Evolutionary conservation across 441 rosid species (phyloP).

Genomic region (Arabidopsis lyrata): DNA sequence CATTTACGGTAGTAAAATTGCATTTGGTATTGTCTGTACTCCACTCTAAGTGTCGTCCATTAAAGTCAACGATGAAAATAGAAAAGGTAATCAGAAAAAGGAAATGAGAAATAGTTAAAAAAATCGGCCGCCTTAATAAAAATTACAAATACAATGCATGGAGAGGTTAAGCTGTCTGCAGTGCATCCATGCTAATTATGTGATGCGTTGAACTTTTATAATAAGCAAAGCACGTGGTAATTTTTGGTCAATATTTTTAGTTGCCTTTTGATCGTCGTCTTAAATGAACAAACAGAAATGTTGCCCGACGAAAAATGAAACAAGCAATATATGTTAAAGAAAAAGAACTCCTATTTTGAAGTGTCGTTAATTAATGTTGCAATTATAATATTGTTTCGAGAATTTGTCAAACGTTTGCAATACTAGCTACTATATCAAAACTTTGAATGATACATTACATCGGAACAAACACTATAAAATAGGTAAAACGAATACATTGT

Average conservation of each 20-base stretch:
- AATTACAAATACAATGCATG: constrained; percentile 30
- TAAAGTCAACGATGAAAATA: background rate
- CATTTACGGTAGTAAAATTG: constrained; percentile 15
- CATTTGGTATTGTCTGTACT: constrained; percentile 26
- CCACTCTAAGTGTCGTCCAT: background rate
- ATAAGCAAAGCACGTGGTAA: constrained; percentile 10
- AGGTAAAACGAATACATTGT: background rate
- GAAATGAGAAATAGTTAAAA: background rate
- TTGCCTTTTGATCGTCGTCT: background rate
- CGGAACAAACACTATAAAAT: background rate
- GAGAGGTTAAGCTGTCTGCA: background rate
- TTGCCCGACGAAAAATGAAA: background rate
- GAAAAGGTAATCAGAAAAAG: background rate
- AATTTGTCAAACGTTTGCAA: background rate
- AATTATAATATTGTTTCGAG: background rate
- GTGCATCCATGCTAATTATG: constrained; percentile 21
- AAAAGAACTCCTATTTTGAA: background rate
- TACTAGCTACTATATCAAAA: background rate
- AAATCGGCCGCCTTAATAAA: constrained; percentile 6
- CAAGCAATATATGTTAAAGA: background rate
- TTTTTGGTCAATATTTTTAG: background rate
- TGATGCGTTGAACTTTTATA: constrained; percentile 10
- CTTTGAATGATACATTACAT: background rate
- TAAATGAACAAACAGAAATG: constrained; percentile 3
- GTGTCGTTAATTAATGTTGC: background rate